Base-by-base conservation (phyloP, 768 basidiomycete species). In the Candolleomyces eurysporus region DNA sequence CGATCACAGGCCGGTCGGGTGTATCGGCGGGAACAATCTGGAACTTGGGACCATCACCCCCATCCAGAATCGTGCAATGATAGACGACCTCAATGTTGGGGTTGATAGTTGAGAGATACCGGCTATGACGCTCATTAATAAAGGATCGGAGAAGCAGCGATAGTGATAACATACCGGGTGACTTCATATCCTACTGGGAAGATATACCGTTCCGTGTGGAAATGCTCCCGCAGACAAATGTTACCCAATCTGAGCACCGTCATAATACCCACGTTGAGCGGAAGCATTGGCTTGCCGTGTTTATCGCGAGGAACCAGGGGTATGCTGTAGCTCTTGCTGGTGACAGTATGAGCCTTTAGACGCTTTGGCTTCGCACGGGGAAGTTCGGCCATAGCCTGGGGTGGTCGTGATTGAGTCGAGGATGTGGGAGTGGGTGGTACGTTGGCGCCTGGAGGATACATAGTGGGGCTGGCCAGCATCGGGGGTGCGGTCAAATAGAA, bases 181-280 rank as follows among this genome's bases (percentile, higher is more conserved):
- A 92, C 89, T 68, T 91, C 90, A 69, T 92, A 94, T 16, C 91
- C 91, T 45, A 93, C 88, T 10, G 92, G 92, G 67, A 92, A 94
- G 64, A 94, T 94, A 69, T 94, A 94, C 57, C 92, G 78, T 70
- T 94, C 91, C 0, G 92, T 92, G 70, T 92, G 90, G 68, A 92
- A 94, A 69, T 92, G 89, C 64, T 92, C 90, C 32, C 89, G 80
- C 86, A 87, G 85, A 68, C 89, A 91, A 7, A 93, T 85, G 56
- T 85, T 83, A 2, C 92, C 92, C 0, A 94, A 77, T 62, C 69
- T 84, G 60, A 88, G 79, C 26, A 94, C 87, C 1, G 89, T 91
- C 90, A 94, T 92, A 70, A 94, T 93, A 36, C 92, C 92, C 17
- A 93, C 90, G 66, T 86, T 90, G 36, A 94, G 75, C 0, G 92